Evolutionary conservation across 1,139 yeast species (phyloP).

Genomic region (Lizanozyma gosingica): DNA sequence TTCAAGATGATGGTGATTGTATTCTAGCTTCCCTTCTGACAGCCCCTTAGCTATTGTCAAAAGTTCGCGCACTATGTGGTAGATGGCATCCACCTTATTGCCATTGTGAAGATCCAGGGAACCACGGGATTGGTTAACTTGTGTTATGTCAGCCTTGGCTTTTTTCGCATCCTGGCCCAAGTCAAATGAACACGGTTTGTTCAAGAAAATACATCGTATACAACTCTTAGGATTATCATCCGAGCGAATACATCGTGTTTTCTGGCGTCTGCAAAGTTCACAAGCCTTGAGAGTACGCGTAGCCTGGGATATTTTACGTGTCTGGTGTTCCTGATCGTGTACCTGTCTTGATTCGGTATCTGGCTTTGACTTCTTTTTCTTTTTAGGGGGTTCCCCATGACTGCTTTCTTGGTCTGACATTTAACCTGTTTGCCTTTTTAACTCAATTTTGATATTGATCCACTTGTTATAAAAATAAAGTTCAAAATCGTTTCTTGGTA

Average conservation of each 20-base stretch:
- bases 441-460: too few species aligned
- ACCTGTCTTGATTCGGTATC: neutral
- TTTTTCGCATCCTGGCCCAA: slow-evolving; percentile 8
- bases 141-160: slow-evolving; percentile 4
- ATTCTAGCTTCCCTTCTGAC: too few species aligned
- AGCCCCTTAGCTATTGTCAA: slow-evolving; percentile 1
- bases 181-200: slow-evolving; percentile 44
- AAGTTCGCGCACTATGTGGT: slow-evolving; percentile 1
- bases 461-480: too few species aligned
- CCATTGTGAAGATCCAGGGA: slow-evolving; percentile 11
- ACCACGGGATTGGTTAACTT: slow-evolving; percentile 4
- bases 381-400: neutral
- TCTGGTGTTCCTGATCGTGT: neutral
- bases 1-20: too few species aligned
- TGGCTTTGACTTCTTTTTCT: neutral
- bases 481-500: too few species aligned
- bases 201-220: slow-evolving; percentile 46
- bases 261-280: slow-evolving; percentile 48
- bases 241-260: slow-evolving; percentile 53
- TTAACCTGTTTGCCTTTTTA: too few species aligned
- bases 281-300: slow-evolving; percentile 52
- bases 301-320: slow-evolving; percentile 11
- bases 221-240: slow-evolving; percentile 38
- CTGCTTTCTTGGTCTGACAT: neutral
- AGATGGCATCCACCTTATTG: slow-evolving; percentile 6